phyloP scores from a whole-genome alignment of 139 green algal species.

The Gonium pectorale region DNA sequence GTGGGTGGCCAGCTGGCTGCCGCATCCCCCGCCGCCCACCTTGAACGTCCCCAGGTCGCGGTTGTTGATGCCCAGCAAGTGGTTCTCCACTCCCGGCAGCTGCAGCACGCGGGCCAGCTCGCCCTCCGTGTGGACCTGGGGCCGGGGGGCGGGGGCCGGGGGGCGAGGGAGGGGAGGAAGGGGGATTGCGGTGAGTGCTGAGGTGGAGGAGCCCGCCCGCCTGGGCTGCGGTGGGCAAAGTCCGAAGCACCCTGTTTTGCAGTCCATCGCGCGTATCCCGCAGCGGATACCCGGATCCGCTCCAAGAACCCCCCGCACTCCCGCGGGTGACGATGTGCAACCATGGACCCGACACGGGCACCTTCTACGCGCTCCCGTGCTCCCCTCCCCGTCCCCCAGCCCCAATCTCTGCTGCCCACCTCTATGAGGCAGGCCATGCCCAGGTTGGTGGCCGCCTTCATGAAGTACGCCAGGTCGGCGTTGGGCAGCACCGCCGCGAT shows the following conservation, averaged over 20 bases:
- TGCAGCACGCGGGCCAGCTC: constrained; percentile 94
- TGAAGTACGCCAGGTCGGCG: constrained; percentile 92
- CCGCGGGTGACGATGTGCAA: too few relatives aligned
- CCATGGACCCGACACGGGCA: too few relatives aligned
- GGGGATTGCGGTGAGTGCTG: too few relatives aligned
- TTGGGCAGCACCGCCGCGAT: constrained; percentile 98
- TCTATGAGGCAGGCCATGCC: constrained; percentile 73
- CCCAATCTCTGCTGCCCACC: constrained; percentile 2
- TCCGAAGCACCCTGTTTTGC: too few relatives aligned
- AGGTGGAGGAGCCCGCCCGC: too few relatives aligned
- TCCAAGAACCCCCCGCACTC: too few relatives aligned
- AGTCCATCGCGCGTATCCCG: too few relatives aligned
- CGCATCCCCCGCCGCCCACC: constrained; percentile 36
- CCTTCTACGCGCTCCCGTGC: neutral
- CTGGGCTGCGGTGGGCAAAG: too few relatives aligned
- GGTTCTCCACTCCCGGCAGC: constrained; percentile 81
- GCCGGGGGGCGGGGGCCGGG: neutral
- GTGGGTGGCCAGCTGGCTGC: too few relatives aligned
- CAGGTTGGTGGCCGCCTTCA: constrained; percentile 79
- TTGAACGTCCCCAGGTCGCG: constrained; percentile 96
- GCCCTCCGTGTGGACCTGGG: constrained; percentile 86
- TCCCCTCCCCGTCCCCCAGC: neutral
- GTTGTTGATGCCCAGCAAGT: constrained; percentile 99
- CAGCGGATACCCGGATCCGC: too few relatives aligned
- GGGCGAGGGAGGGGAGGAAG: neutral